Evolutionary conservation across 192 early-diverging fungal genomes (phyloP).

Genomic region (Phlyctochytrium arcticum): DNA sequence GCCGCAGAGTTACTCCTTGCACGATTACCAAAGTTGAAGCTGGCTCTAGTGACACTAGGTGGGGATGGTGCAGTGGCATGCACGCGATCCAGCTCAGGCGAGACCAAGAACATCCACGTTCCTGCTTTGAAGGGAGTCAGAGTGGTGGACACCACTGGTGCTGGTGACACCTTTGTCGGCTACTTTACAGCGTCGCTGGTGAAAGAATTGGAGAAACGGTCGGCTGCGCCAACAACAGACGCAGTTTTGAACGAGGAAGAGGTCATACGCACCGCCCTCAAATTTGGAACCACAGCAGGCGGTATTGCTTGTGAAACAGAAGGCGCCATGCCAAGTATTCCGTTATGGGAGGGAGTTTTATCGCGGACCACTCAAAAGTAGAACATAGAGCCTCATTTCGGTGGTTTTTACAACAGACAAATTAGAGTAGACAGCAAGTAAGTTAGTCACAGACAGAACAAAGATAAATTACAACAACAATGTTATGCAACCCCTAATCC

Average conservation of each 20-base stretch:
- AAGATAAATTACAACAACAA: no score
- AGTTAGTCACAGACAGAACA: no score
- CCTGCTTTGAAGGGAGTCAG: conserved; percentile 45
- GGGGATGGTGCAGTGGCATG: conserved; percentile 55
- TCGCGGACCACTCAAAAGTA: not conserved
- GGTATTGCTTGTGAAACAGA: conserved; percentile 60
- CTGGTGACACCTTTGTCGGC: conserved; percentile 56
- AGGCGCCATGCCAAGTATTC: conserved; percentile 68
- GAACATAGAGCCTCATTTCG: no score
- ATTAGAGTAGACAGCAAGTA: no score
- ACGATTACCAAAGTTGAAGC: conserved; percentile 41
- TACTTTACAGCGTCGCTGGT: conserved; percentile 61
- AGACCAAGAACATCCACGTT: conserved; percentile 37
- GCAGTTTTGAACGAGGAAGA: conserved; percentile 22
- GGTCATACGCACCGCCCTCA: conserved; percentile 43
- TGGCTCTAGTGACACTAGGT: conserved; percentile 69
- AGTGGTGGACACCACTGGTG: conserved; percentile 62
- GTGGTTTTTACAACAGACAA: no score
- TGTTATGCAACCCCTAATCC: not conserved
- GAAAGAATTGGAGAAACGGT: not conserved
- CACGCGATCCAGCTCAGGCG: conserved; percentile 22
- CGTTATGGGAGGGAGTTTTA: conserved; percentile 33
- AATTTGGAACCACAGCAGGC: conserved; percentile 58
- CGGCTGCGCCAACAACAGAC: conserved; percentile 10
- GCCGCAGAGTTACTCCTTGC: conserved; percentile 31